Evolutionary conservation across 805 yeast species (phyloP), one percentile per base, ranked within the genome.

Genomic region (Candida orba): DNA sequence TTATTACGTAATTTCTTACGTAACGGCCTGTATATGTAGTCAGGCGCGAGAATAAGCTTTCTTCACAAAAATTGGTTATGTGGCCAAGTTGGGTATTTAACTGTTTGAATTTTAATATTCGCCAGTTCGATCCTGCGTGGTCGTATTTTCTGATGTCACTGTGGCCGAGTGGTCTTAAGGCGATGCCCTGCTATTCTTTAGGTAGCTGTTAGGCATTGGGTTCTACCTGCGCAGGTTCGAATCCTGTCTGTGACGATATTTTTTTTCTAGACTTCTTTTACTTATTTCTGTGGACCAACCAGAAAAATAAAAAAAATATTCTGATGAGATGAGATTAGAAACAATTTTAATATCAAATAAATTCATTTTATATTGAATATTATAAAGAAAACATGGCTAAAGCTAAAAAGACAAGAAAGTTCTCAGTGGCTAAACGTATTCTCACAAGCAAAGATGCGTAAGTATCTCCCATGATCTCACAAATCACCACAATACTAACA

Each of bases 161-260:
- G 86, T 81, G 88, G 84, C 87, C 87, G 87, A 81, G 87, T 79
- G 88, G 87, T 81, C 22, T 20, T 81, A 81, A 81, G 87, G 87
- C 85, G 88, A 78, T 79, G 80, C 87, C 87, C 88, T 81, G 87
- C 87, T 81, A 79, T 70, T 3, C 27, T 4, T 6, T 4, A 48
- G 56, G 62, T 53, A 72, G 78, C 72, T 72, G 74, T 66, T 68
- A 81, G 88, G 87, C 85, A 78, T 79, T 81, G 86, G 83, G 87
- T 78, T 81, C 72, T 81, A 79, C 87, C 83, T 78, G 81, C 96
- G 95, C 95, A 87, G 95, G 96, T 87, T 87, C 96, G 96, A 87
- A 87, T 87, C 96, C 95, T 87, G 95, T 86, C 95, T 84, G 95
- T 87, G 85, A 84, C 96, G 95, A 8, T 8, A 10, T 25, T 9